These are phyloP conservation scores for Stentor roeselii DNA, from an alignment of 73 alveolate species.

Conservation along the genomic window DNA sequence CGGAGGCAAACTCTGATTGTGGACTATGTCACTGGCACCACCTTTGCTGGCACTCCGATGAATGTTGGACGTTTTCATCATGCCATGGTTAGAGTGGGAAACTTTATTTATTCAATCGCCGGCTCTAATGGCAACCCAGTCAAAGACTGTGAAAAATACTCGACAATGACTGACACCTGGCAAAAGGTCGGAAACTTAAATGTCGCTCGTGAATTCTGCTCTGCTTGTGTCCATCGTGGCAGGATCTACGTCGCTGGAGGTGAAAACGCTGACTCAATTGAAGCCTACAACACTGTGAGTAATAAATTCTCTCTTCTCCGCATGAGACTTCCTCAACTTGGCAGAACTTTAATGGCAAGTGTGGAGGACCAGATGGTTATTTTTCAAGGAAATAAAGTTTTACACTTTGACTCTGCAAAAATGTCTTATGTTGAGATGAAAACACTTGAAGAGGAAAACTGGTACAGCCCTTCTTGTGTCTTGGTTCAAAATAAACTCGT, in stretches of 20 bases:
- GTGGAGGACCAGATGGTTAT: not conserved
- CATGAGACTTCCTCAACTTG: not conserved
- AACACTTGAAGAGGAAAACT: not conserved
- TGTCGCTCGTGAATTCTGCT: not conserved
- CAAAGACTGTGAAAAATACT: conserved; percentile 15
- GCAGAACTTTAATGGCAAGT: conserved; percentile 3
- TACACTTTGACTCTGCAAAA: not conserved
- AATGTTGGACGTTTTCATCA: not conserved
- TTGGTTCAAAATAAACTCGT: not conserved
- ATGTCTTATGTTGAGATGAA: not conserved
- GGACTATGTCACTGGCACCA: not conserved
- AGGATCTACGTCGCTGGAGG: conserved; percentile 27
- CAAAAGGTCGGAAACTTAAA: not conserved
- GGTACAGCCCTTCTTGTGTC: conserved; percentile 1
- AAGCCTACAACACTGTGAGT: conserved; percentile 1
- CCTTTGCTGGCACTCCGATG: not conserved
- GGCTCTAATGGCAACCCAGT: not conserved
- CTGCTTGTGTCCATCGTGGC: conserved; percentile 27
- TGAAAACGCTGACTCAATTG: not conserved
- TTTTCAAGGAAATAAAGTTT: not conserved
- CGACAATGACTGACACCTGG: not conserved
- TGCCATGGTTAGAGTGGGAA: not conserved
- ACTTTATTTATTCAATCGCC: not conserved
- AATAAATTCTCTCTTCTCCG: conserved; percentile 1
- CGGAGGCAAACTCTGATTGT: conserved; percentile 7